Conservation (phyloP, 805 yeast species). For the Candida quercuum region DNA sequence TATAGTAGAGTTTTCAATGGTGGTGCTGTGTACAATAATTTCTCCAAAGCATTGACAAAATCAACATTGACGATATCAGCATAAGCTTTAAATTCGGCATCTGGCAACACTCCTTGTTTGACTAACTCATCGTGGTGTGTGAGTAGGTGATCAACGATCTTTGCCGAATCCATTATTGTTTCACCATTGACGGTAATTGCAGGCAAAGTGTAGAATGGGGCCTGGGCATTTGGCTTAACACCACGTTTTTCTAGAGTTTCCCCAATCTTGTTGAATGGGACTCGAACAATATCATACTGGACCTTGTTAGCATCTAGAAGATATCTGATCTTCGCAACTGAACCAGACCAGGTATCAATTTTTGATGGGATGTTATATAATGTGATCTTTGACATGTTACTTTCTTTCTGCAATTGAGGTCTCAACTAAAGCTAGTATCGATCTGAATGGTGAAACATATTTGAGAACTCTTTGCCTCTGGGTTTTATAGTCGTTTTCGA, state of each 20-base stretch:
- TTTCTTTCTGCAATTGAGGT: not conserved
- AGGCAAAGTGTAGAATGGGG: constrained; percentile 1
- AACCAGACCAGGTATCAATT: constrained; percentile 2
- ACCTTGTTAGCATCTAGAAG: not conserved
- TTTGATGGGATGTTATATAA: constrained; percentile 2
- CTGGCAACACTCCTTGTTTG: not conserved
- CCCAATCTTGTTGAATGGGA: constrained; percentile 1
- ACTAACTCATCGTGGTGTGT: not conserved
- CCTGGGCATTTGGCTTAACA: not conserved
- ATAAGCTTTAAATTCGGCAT: not conserved
- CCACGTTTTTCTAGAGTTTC: constrained; percentile 1
- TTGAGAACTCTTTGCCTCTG: too few species aligned
- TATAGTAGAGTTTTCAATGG: not conserved
- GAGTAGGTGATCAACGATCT: not conserved
- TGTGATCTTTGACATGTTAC: not conserved
- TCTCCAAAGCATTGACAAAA: not conserved
- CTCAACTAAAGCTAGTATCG: too few species aligned
- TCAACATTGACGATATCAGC: not conserved
- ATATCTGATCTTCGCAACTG: not conserved
- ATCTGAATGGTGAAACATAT: too few species aligned
- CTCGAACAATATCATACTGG: not conserved
- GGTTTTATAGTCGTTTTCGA: too few species aligned
- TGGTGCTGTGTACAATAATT: not conserved
- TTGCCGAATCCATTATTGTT: not conserved
- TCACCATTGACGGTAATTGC: not conserved